Conservation (phyloP, 164 flowering plant genomes). For the Protea cynaroides region DNA sequence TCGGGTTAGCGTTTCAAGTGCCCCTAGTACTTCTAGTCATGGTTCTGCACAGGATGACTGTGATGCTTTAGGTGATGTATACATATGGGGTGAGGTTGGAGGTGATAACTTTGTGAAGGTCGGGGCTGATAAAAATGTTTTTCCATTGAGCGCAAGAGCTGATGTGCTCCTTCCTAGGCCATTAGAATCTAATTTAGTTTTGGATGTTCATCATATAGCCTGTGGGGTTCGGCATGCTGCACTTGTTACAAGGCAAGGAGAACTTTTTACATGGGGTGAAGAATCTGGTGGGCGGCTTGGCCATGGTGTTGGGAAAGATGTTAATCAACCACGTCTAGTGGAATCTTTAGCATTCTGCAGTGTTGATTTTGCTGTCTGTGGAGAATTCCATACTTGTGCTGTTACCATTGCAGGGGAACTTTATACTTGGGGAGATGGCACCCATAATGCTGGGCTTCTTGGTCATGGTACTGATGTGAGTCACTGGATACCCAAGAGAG, state of each 20-base stretch:
- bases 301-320: slow-evolving; percentile 33
- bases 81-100: slow-evolving; percentile 35
- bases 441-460: slow-evolving; percentile 33
- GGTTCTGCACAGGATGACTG: slow-evolving; percentile 37
- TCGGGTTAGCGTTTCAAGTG: slow-evolving; percentile 42
- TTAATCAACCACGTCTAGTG: slow-evolving; percentile 32
- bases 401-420: slow-evolving; percentile 33
- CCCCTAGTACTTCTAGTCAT: slow-evolving; percentile 37
- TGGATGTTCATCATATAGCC: slow-evolving; percentile 31
- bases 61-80: slow-evolving; percentile 37
- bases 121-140: slow-evolving; percentile 15
- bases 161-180: slow-evolving; percentile 33
- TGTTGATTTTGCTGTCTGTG: slow-evolving; percentile 33
- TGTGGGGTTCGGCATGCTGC: slow-evolving; percentile 37
- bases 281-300: slow-evolving; percentile 40
- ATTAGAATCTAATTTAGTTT: slow-evolving; percentile 30
- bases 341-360: slow-evolving; percentile 27
- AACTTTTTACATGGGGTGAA: slow-evolving; percentile 39
- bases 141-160: slow-evolving; percentile 17
- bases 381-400: slow-evolving; percentile 39
- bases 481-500: slow-evolving; percentile 39
- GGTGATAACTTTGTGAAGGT: slow-evolving; percentile 20
- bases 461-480: slow-evolving; percentile 32
- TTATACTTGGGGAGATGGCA: slow-evolving; percentile 39
- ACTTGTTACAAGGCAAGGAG: slow-evolving; percentile 34